phyloP scores from a whole-genome alignment of 192 early-diverging fungal genomes.

The Piromyces finnis region DNA sequence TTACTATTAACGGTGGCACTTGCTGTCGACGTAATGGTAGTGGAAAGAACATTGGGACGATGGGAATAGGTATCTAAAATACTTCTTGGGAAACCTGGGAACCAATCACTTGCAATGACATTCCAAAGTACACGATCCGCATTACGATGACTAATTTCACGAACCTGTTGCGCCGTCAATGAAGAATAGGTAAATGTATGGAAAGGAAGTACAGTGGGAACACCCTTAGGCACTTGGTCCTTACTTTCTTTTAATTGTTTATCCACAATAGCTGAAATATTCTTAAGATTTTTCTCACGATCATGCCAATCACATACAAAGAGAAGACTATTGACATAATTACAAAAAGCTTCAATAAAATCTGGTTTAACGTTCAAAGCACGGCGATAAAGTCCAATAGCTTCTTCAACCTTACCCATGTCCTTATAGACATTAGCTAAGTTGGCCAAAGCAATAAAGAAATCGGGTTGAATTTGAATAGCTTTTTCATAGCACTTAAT shows the following conservation, averaged over 20 bases:
- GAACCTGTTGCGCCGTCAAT: constrained; percentile 58
- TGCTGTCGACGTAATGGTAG: background rate
- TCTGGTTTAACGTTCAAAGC: constrained; percentile 70
- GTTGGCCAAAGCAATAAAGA: constrained; percentile 84
- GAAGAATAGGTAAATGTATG: constrained; percentile 85
- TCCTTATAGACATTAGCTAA: constrained; percentile 87
- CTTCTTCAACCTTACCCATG: constrained; percentile 73
- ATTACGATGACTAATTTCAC: constrained; percentile 71
- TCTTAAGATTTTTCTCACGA: constrained; percentile 52
- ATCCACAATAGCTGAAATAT: constrained; percentile 58
- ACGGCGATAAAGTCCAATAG: constrained; percentile 65
- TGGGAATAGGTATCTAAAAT: constrained; percentile 9
- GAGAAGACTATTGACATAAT: constrained; percentile 67
- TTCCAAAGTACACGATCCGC: constrained; percentile 62
- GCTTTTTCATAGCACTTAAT: constrained; percentile 78
- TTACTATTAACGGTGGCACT: background rate
- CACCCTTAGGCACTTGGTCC: constrained; percentile 37
- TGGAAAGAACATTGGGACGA: background rate
- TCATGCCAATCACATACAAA: constrained; percentile 83
- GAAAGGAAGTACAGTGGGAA: constrained; percentile 81
- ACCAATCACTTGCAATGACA: constrained; percentile 37
- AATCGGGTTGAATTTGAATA: constrained; percentile 64
- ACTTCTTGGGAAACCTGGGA: constrained; percentile 21
- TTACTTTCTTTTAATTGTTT: constrained; percentile 51
- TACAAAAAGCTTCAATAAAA: constrained; percentile 84